Evolutionary conservation across 1,284 basidiomycete species (phyloP), one percentile per base, ranked within the genome.

Genomic region (Leccinum cinnamomeum): DNA sequence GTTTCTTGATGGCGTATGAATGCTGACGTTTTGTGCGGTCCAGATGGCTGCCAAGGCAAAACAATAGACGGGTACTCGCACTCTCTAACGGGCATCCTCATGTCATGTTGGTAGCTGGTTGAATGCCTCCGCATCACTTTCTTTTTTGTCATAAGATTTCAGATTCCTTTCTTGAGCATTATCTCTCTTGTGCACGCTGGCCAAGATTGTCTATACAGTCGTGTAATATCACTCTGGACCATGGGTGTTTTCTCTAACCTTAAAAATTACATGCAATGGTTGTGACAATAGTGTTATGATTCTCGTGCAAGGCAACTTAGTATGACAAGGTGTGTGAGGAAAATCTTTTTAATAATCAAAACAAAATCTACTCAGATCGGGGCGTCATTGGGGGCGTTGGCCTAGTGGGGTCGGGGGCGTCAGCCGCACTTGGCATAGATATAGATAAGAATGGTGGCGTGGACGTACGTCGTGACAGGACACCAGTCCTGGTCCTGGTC

Each of bases 181-280:
- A 39, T 60, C 18, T 59, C 33, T 56, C 18, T 50, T 6, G 44
- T 12, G 23, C 62, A 57, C 48, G 50, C 53, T 57, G 57, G 57
- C 30, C 57, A 64, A 51, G 61, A 60, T 64, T 64, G 64, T 64
- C 28, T 61, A 70, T 68, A 69, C 56, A 66, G 28, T 48, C 6
- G 60, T 74, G 71, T 74, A 74, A 72, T 73, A 69, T 72, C 63
- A 63, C 35, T 57, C 55, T 63, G 60, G 59, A 65, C 51, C 16
- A 57, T 46, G 28, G 48, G 50, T 25, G 44, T 60, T 53, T 57
- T 53, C 35, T 60, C 56, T 53, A 53, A 28, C 10, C 20, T 18
- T 11, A 33, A 44, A 30, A 67, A 60, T 63, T 53, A 60, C 60
- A 65, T 46, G 41, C 41, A 25, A 50, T 11, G 23, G 41, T 55